Evolutionary conservation across 2,329 filamentous ascomycete species (phyloP).

Genomic region (Proliferodiscus dingleyae): DNA sequence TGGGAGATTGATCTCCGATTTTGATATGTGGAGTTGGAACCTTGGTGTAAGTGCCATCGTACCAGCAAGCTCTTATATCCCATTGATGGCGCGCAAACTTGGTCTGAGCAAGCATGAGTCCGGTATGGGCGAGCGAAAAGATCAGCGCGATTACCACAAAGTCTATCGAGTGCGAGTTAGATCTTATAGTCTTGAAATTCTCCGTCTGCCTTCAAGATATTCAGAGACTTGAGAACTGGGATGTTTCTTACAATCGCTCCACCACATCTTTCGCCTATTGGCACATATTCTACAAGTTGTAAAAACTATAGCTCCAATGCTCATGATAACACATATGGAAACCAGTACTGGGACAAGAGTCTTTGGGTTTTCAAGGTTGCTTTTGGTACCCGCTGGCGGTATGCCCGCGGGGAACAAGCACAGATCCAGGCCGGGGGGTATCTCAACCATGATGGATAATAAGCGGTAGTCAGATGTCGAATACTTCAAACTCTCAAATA

Average conservation of each 20-base stretch:
- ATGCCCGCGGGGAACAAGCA: neutral
- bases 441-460: neutral
- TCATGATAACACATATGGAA: neutral
- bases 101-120: neutral
- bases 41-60: neutral
- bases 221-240: neutral
- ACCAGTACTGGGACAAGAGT: neutral
- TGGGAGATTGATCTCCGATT: too few species aligned
- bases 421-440: neutral
- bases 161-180: neutral
- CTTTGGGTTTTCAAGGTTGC: neutral
- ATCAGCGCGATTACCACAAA: neutral
- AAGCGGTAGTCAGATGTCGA: neutral
- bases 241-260: neutral
- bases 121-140: neutral
- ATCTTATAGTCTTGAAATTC: neutral
- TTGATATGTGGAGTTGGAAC: neutral
- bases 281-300: neutral
- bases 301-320: neutral
- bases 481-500: neutral
- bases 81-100: neutral
- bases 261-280: neutral
- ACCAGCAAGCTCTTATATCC: neutral
- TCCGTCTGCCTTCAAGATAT: neutral
- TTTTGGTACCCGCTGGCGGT: neutral